phyloP scores from a whole-genome alignment of 176 grass and related monocot species.

The Elymus sibiricus region DNA sequence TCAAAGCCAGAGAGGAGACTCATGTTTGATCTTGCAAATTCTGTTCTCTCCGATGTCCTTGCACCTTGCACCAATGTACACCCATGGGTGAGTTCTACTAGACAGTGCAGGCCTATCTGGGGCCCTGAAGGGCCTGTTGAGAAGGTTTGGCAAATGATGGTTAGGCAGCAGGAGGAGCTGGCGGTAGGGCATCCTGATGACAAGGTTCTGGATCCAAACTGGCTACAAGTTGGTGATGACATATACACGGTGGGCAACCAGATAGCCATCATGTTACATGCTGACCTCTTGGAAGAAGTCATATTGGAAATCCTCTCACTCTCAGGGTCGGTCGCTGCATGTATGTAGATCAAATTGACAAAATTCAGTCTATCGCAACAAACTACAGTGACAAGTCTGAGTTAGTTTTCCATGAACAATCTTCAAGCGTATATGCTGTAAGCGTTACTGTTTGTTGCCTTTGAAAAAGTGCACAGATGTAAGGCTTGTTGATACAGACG shows the following conservation, averaged over 20 bases:
- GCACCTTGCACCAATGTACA: slow-evolving; percentile 41
- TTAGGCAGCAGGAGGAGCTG: slow-evolving; percentile 39
- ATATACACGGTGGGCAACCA: slow-evolving; percentile 42
- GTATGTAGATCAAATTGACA: neutral
- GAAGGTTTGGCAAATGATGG: slow-evolving; percentile 53
- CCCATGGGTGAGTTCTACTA: slow-evolving; percentile 38
- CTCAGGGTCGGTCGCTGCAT: neutral
- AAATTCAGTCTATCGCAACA: neutral
- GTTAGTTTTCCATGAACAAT: neutral
- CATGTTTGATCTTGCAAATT: slow-evolving; percentile 61
- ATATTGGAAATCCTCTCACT: slow-evolving; percentile 41
- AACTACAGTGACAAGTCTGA: neutral
- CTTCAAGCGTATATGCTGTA: slow-evolving; percentile 1
- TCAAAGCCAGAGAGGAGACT: slow-evolving; percentile 56
- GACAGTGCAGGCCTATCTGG: slow-evolving; percentile 20
- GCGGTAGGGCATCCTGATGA: slow-evolving; percentile 22
- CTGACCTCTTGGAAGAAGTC: slow-evolving; percentile 62
- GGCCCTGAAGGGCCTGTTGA: slow-evolving; percentile 54
- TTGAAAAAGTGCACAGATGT: slow-evolving; percentile 12
- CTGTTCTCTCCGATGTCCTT: slow-evolving; percentile 53
- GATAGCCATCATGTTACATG: slow-evolving; percentile 37
- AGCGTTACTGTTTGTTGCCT: neutral
- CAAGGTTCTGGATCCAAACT: slow-evolving; percentile 55
- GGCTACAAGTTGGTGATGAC: slow-evolving; percentile 43
- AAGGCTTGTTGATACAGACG: neutral